Evolutionary conservation across 257 asterid genomes (phyloP).

Genomic region (Salvia miltiorrhiza): DNA sequence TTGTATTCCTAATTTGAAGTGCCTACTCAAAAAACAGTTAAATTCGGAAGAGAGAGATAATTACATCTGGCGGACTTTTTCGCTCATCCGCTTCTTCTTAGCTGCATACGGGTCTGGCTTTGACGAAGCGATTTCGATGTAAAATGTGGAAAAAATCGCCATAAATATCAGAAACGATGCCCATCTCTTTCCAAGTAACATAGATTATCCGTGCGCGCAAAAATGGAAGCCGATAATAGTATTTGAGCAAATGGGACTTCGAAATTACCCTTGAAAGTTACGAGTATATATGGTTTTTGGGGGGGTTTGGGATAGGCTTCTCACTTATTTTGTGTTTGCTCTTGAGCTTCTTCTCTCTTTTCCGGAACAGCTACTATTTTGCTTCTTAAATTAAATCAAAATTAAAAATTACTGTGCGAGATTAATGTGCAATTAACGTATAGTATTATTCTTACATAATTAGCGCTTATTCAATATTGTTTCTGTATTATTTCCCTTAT

Average conservation of each 20-base stretch:
- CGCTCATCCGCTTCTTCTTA: conserved; percentile 81
- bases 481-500: too few species aligned
- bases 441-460: too few species aligned
- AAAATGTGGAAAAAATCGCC: conserved; percentile 38
- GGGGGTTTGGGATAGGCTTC: neutral
- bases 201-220: conserved; percentile 27
- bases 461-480: too few species aligned
- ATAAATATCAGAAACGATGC: conserved; percentile 50
- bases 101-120: conserved; percentile 57
- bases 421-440: too few species aligned
- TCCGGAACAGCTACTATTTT: too few species aligned
- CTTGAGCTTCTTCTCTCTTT: neutral
- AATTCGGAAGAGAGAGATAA: neutral
- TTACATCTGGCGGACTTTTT: conserved; percentile 91
- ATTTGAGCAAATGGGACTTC: conserved; percentile 13
- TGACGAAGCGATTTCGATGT: conserved; percentile 28
- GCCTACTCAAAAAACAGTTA: neutral
- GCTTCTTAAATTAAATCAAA: too few species aligned
- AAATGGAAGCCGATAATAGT: neutral
- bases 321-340: neutral
- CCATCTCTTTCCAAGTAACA: conserved; percentile 45
- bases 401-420: too few species aligned
- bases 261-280: neutral
- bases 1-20: too few species aligned
- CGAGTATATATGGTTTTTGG: neutral